A percentile compares a stretch with the other conserved stretches of the same genome.
Evolutionary conservation across 768 basidiomycete species (phyloP).

Genomic region (Agrocybe chaxingu): DNA sequence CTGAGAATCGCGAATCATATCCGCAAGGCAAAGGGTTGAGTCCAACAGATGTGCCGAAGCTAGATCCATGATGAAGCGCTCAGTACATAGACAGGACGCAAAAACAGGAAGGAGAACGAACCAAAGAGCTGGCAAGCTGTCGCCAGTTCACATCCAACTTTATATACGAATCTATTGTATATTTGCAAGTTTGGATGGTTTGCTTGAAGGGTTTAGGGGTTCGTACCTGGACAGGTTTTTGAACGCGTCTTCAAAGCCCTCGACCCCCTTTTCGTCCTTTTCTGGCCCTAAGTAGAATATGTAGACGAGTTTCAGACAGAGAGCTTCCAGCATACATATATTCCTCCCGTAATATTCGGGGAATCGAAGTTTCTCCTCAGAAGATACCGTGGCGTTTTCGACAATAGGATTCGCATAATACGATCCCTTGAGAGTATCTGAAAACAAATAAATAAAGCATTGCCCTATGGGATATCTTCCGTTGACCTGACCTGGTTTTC

Average conservation of each 20-base stretch:
- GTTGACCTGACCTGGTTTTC: conserved; percentile 59
- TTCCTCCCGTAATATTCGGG: conserved; percentile 88
- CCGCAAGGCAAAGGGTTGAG: conserved; percentile 61
- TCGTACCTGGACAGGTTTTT: conserved; percentile 71
- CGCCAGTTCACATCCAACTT: conserved; percentile 80
- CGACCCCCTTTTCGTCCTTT: conserved; percentile 51
- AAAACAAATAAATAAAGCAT: neutral
- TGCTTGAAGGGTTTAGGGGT: neutral
- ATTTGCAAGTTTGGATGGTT: conserved; percentile 1
- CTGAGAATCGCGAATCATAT: conserved; percentile 71
- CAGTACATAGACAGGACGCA: neutral
- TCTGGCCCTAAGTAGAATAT: conserved; percentile 52
- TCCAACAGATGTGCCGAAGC: conserved; percentile 67
- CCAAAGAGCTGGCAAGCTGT: conserved; percentile 91
- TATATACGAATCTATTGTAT: conserved; percentile 64
- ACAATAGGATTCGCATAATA: conserved; percentile 88
- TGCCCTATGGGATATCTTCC: neutral
- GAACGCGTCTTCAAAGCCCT: conserved; percentile 85
- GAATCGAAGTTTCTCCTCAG: conserved; percentile 50
- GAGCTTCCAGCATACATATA: conserved; percentile 58
- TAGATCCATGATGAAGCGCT: conserved; percentile 22
- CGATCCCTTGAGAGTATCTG: conserved; percentile 86
- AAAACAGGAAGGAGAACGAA: conserved; percentile 24
- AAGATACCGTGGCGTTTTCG: conserved; percentile 61
- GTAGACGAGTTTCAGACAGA: neutral